A percentile compares a stretch with the other conserved stretches of the same genome.
phyloP scores from a whole-genome alignment of 768 basidiomycete species.

The Strobilomyces echinocephalus region DNA sequence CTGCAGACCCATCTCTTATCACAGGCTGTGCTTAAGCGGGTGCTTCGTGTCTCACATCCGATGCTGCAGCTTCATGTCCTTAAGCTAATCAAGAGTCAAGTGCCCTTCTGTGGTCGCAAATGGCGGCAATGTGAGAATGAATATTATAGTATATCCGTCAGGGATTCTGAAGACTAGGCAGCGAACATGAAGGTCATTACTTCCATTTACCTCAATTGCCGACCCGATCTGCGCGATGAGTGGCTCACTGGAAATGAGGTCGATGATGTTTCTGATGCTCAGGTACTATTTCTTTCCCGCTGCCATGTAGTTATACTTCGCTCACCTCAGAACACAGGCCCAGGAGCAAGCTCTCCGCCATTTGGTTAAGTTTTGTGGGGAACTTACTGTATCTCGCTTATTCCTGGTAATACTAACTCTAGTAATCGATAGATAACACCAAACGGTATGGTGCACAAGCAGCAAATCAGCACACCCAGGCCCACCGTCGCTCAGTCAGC shows the following conservation, averaged over 20 bases:
- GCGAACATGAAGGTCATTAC: conserved; percentile 99
- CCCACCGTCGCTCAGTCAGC: conserved; percentile 78
- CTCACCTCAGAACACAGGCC: conserved; percentile 46
- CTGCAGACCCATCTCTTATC: conserved; percentile 16
- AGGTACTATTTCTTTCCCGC: conserved; percentile 43
- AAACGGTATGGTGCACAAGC: conserved; percentile 75
- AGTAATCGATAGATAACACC: conserved; percentile 64
- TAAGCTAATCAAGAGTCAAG: conserved; percentile 98
- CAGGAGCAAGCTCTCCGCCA: conserved; percentile 94
- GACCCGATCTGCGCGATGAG: conserved; percentile 94
- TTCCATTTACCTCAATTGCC: conserved; percentile 93
- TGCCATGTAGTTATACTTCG: not conserved
- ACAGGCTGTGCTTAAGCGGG: conserved; percentile 92
- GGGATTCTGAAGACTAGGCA: conserved; percentile 32
- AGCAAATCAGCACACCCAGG: conserved; percentile 45
- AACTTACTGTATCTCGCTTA: not conserved
- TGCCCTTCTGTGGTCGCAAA: conserved; percentile 95
- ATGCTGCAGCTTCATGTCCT: conserved; percentile 91
- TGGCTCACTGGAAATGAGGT: conserved; percentile 94
- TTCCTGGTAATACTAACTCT: conserved; percentile 7
- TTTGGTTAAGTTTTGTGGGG: conserved; percentile 90
- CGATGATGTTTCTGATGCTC: conserved; percentile 87
- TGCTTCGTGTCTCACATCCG: conserved; percentile 90
- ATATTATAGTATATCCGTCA: not conserved
- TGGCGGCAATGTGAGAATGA: conserved; percentile 85